Evolutionary conservation across 2,329 filamentous ascomycete species (phyloP), one percentile per base, ranked within the genome.

Genomic region (Pestalotiopsis sp.): DNA sequence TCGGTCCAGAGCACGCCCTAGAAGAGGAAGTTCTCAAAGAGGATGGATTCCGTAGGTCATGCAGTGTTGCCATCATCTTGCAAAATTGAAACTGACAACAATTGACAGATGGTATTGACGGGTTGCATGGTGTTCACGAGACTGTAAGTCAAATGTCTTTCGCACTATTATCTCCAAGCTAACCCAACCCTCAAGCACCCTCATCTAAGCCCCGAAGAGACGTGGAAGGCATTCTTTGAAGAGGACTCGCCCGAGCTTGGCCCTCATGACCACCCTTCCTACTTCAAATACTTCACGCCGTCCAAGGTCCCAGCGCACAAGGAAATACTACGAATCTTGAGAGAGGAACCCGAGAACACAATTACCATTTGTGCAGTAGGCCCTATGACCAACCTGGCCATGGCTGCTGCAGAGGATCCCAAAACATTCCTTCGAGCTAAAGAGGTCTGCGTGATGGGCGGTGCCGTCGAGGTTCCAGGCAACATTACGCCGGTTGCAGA

Each of bases 391-490:
- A 98, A 97, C 78, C 83, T 97, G 36, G 96, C 96, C 1, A 81
- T 97, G 31, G 96, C 96, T 3, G 95, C 96, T 2, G 91, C 94
- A 17, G 90, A 94, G 75, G 95, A 98, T 73, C 91, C 94, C 0
- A 93, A 95, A 80, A 91, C 94, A 0, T 97, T 99, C 80, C 85
- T 99, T 67, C 89, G 90, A 57, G 93, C 91, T 60, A 97, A 96
- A 79, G 94, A 98, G 80, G 88, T 99, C 3, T 91, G 97, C 4
- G 93, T 98, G 61, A 99, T 99, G 96, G 96, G 95, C 69, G 96
- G 96, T 69, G 91, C 93, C 27, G 88, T 99, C 66, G 86, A 92
- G 69, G 83, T 90, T 58, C 87, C 90, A 65, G 96, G 96, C 73
- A 99, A 99, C 80, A 90, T 93, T 76, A 90, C 90, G 60, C 95